Conservation (phyloP, 129 eudicot genomes). For the Pulicaria dysenterica region DNA sequence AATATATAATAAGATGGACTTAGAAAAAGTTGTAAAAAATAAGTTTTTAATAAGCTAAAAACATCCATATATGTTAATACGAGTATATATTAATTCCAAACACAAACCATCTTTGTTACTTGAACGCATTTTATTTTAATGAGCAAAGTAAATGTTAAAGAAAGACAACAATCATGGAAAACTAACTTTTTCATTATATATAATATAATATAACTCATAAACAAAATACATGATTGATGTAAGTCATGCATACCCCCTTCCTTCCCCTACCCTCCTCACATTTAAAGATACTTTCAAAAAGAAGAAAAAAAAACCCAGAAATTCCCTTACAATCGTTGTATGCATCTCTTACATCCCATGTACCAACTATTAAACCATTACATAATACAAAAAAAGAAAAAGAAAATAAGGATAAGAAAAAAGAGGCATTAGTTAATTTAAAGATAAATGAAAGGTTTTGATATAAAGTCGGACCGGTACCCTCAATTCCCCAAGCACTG, state of each 20-base stretch:
- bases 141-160: not conserved
- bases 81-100: too few species aligned
- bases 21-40: too few species aligned
- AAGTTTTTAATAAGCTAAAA: too few species aligned
- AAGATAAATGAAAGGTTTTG: constrained; percentile 17
- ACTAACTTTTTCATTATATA: not conserved
- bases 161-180: not conserved
- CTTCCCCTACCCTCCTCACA: not conserved
- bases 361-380: constrained; percentile 1
- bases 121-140: too few species aligned
- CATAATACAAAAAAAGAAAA: constrained; percentile 10
- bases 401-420: constrained; percentile 21
- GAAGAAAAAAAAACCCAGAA: too few species aligned
- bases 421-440: not conserved
- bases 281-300: constrained; percentile 8
- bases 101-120: too few species aligned
- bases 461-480: constrained; percentile 84
- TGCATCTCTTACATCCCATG: constrained; percentile 84
- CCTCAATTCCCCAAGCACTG: constrained; percentile 97
- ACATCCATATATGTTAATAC: too few species aligned
- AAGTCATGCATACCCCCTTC: constrained; percentile 77
- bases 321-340: constrained; percentile 70
- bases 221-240: constrained; percentile 65
- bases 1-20: too few species aligned
- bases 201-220: constrained; percentile 17